These are phyloP conservation scores for Seiridium cupressi DNA, from an alignment of 2,329 filamentous ascomycete species.

Conservation along the genomic window DNA sequence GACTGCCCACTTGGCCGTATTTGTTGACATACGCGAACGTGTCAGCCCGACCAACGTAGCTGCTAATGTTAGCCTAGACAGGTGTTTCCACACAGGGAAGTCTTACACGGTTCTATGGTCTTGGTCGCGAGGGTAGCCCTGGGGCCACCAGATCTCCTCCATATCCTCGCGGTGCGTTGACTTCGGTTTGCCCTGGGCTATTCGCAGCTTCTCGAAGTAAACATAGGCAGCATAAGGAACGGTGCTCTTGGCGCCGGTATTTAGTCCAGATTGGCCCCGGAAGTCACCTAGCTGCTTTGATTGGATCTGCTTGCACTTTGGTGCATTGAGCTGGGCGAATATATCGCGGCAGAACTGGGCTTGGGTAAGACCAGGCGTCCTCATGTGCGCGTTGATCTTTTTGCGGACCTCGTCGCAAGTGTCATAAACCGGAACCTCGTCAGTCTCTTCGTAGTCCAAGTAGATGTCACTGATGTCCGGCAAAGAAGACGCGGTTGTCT, in stretches of 20 bases:
- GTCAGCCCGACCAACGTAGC: not conserved
- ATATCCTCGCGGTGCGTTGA: slow-evolving; percentile 46
- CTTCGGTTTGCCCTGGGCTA: slow-evolving; percentile 52
- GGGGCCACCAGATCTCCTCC: slow-evolving; percentile 32
- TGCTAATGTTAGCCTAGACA: not conserved
- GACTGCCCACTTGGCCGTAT: not conserved
- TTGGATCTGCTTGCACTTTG: slow-evolving; percentile 28
- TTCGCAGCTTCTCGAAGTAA: slow-evolving; percentile 58
- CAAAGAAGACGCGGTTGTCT: not conserved
- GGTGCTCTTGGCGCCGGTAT: slow-evolving; percentile 40
- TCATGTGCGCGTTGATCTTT: slow-evolving; percentile 54
- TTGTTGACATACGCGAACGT: not conserved
- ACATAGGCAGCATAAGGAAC: slow-evolving; percentile 56
- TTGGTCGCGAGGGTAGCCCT: not conserved
- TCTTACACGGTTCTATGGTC: not conserved
- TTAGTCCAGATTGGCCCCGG: slow-evolving; percentile 44
- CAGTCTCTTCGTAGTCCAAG: slow-evolving; percentile 41
- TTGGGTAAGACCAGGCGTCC: slow-evolving; percentile 42
- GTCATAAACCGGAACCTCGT: slow-evolving; percentile 48
- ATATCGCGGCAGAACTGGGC: slow-evolving; percentile 46
- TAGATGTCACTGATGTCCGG: slow-evolving; percentile 36
- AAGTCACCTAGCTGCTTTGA: slow-evolving; percentile 47
- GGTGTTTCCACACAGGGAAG: not conserved
- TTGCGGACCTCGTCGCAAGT: slow-evolving; percentile 55
- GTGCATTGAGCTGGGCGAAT: slow-evolving; percentile 31